Conservation (phyloP, 257 asterid genomes). For the Salvia rosmarinus region DNA sequence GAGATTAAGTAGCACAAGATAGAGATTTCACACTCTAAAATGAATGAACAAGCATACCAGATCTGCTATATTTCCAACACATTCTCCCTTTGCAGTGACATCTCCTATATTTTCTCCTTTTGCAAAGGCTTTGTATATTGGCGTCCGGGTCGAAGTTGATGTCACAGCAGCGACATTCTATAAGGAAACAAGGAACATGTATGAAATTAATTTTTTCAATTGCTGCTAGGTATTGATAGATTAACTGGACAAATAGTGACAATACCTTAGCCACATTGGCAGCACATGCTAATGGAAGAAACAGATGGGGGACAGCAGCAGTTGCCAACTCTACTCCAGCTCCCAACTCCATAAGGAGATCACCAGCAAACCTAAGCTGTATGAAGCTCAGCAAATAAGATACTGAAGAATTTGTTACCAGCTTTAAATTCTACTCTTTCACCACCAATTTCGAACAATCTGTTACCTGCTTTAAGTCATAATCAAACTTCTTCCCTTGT, state of each 20-base stretch:
- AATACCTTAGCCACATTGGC: constrained; percentile 96
- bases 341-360: constrained; percentile 96
- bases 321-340: constrained; percentile 97
- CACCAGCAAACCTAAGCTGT: constrained; percentile 96
- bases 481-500: constrained; percentile 96
- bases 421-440: constrained; percentile 20
- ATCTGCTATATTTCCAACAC: constrained; percentile 95
- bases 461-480: constrained; percentile 92
- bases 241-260: constrained; percentile 22
- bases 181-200: constrained; percentile 38
- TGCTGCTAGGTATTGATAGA: constrained; percentile 1
- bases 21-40: constrained; percentile 22
- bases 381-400: constrained; percentile 32
- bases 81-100: constrained; percentile 99
- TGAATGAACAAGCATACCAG: constrained; percentile 58
- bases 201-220: constrained; percentile 25
- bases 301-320: constrained; percentile 82
- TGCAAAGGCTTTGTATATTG: constrained; percentile 98
- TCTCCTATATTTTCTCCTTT: constrained; percentile 99
- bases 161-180: constrained; percentile 97
- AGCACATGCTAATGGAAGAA: constrained; percentile 97
- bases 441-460: constrained; percentile 20
- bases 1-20: constrained; percentile 26
- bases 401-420: background rate
- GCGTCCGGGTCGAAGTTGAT: constrained; percentile 96